Evolutionary conservation across 371 early-diverging fungal genomes (phyloP).

Genomic region (Mortierella sp.): DNA sequence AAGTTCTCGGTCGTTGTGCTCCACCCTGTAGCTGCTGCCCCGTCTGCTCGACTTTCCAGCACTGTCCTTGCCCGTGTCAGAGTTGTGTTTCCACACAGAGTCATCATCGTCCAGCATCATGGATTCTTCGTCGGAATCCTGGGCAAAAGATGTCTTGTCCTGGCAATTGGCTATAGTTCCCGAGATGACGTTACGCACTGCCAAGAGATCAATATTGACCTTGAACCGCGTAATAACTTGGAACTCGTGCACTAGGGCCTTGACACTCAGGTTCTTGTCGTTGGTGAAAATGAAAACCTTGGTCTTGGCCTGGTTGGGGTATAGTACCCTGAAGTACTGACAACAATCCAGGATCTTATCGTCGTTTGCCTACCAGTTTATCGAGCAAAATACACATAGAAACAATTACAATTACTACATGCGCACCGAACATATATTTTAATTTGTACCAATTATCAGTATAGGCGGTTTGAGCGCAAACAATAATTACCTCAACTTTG

Average conservation of each 20-base stretch:
- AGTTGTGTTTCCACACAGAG: not conserved
- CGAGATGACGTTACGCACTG: slow-evolving; percentile 22
- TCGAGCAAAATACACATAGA: not conserved
- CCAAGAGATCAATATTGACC: slow-evolving; percentile 19
- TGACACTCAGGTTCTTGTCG: slow-evolving; percentile 58
- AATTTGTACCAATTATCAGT: no score
- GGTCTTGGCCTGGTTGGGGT: slow-evolving; percentile 18
- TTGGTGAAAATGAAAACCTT: slow-evolving; percentile 53
- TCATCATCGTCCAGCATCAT: slow-evolving; percentile 28
- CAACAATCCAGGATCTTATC: slow-evolving; percentile 62
- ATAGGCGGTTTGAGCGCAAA: no score
- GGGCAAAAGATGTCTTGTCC: not conserved
- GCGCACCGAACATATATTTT: no score
- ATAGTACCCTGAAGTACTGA: slow-evolving; percentile 51
- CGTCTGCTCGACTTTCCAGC: not conserved
- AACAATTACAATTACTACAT: no score
- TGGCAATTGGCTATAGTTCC: not conserved
- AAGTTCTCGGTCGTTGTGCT: slow-evolving; percentile 40
- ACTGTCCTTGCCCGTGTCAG: not conserved
- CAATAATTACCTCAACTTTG: slow-evolving; percentile 23
- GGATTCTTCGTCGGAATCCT: slow-evolving; percentile 5
- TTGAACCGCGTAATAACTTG: slow-evolving; percentile 27
- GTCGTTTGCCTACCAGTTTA: slow-evolving; percentile 52
- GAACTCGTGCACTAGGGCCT: slow-evolving; percentile 57
- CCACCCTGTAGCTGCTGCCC: slow-evolving; percentile 15